Evolutionary conservation across 2,329 filamentous ascomycete genomes (phyloP), one percentile per base, ranked within the genome.

Genomic region (Colletotrichum godetiae): DNA sequence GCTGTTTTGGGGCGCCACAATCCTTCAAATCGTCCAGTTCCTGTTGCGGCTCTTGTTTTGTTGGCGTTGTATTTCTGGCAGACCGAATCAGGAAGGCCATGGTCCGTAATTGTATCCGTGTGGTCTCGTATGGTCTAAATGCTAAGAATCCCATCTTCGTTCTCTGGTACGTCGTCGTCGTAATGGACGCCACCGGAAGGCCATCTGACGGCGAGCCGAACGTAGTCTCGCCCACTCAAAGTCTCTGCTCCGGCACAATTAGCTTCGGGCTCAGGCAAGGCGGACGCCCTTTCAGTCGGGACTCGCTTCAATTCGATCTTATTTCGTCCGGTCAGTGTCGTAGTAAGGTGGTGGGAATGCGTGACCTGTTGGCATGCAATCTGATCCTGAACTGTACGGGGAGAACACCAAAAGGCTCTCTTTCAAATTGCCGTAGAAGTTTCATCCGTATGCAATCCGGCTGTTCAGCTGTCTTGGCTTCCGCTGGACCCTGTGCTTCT

Each of bases 151-250:
- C 67, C 67, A 70, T 61, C 33, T 70, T 63, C 59, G 22, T 49
- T 29, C 62, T 65, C 58, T 65, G 60, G 71, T 62, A 60, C 66
- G 33, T 58, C 33, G 71, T 73, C 70, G 70, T 73, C 71, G 71
- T 73, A 73, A 73, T 73, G 57, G 55, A 42, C 71, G 71, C 71
- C 71, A 73, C 71, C 71, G 71, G 71, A 73, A 70, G 52, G 67
- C 60, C 67, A 73, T 73, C 67, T 73, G 71, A 73, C 71, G 67
- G 67, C 69, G 67, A 73, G 67, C 71, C 71, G 71, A 73, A 73
- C 60, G 62, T 64, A 33, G 46, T 70, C 35, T 49, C 71, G 31
- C 35, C 60, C 71, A 66, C 60, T 73, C 33, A 70, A 60, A 59
- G 60, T 35, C 55, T 52, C 13, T 57, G 27, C 24, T 53, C 71